These are phyloP conservation scores for Chalciporus sphaerocephalus DNA, from an alignment of 768 basidiomycete genomes.

Conservation along the genomic window DNA sequence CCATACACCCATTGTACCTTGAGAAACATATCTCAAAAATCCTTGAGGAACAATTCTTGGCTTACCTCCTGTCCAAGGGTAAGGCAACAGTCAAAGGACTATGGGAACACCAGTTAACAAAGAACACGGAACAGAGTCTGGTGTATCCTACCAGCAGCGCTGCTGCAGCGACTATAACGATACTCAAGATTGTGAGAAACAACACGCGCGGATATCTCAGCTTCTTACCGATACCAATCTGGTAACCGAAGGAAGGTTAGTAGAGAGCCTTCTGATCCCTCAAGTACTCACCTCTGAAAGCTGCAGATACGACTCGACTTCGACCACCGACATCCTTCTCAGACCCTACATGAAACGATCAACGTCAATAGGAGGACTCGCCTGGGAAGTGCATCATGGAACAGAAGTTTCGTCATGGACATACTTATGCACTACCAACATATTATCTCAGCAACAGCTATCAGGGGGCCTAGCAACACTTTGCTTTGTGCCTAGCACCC, in stretches of 20 bases:
- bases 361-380: background rate
- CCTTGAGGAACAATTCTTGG: background rate
- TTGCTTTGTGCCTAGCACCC: too few relatives aligned
- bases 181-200: background rate
- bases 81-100: constrained; percentile 18
- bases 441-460: too few relatives aligned
- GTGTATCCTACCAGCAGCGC: constrained; percentile 10
- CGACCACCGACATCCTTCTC: constrained; percentile 8
- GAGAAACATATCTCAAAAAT: background rate
- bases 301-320: constrained; percentile 12
- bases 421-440: too few relatives aligned
- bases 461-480: too few relatives aligned
- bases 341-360: background rate
- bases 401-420: too few relatives aligned
- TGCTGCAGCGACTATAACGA: constrained; percentile 7
- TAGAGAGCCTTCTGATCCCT: background rate
- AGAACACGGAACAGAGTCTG: background rate
- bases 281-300: constrained; percentile 9
- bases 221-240: constrained; percentile 13
- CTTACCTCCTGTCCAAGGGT: constrained; percentile 12
- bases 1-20: constrained; percentile 18
- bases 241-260: background rate
- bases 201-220: too few relatives aligned
- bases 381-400: background rate
- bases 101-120: background rate